A percentile compares a stretch with the other conserved stretches of the same genome.
Conservation (phyloP, 2,329 filamentous ascomycete species). For the Phyllosticta paracitricarpa region DNA sequence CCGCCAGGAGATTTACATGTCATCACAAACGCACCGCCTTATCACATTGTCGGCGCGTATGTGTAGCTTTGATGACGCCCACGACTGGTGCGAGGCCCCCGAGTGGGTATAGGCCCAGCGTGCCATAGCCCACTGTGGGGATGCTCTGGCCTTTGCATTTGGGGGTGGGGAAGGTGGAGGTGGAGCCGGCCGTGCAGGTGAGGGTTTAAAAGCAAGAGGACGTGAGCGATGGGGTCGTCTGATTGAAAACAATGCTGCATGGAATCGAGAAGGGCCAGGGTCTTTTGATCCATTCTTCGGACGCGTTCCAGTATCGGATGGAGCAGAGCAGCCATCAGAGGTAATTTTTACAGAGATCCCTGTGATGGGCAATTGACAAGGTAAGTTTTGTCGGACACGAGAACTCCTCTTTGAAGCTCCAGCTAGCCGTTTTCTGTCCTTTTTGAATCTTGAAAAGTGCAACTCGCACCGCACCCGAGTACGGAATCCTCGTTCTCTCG, state of each 20-base stretch:
- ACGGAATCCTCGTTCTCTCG: too few relatives aligned
- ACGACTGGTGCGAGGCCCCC: not conserved
- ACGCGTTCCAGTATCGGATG: not conserved
- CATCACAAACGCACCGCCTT: slow-evolving; percentile 13
- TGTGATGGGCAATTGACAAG: slow-evolving; percentile 25
- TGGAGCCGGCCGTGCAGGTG: not conserved
- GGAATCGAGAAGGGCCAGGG: slow-evolving; percentile 21
- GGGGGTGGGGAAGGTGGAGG: not conserved
- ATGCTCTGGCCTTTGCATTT: not conserved
- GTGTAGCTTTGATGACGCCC: not conserved
- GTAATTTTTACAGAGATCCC: slow-evolving; percentile 23
- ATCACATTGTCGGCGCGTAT: not conserved
- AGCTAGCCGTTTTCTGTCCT: too few relatives aligned
- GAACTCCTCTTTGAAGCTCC: too few relatives aligned
- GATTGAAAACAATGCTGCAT: slow-evolving; percentile 26
- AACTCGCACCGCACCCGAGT: too few relatives aligned
- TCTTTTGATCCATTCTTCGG: slow-evolving; percentile 22
- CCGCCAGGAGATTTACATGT: slow-evolving; percentile 28
- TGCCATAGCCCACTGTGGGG: slow-evolving; percentile 6
- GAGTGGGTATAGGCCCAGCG: slow-evolving; percentile 7
- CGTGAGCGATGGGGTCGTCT: slow-evolving; percentile 19
- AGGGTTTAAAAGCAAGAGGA: not conserved
- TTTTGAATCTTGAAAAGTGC: too few relatives aligned
- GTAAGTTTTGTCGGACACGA: slow-evolving; percentile 5
- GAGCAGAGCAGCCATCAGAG: not conserved